Percentiles rank a stretch among this genome's conserved stretches.
phyloP scores from a whole-genome alignment of 192 early-diverging fungal species.

The Umbelopsis sp. region DNA sequence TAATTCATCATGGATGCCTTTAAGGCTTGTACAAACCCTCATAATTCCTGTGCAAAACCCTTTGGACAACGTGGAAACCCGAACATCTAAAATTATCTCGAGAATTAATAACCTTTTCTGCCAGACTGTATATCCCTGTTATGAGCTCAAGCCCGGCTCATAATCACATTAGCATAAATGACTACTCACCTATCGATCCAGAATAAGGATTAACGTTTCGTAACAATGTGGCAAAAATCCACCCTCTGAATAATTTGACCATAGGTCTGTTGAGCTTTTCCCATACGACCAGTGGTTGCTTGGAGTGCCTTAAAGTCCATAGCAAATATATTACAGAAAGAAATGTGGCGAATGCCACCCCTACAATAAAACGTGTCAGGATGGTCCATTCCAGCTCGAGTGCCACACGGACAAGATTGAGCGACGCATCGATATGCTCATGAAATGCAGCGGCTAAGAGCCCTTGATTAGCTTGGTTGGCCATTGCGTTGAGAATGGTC shows the following conservation, averaged over 20 bases:
- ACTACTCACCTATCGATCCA: constrained; percentile 46
- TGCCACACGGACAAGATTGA: constrained; percentile 29
- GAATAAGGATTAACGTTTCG: constrained; percentile 53
- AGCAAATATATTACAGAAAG: constrained; percentile 31
- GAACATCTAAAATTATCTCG: constrained; percentile 45
- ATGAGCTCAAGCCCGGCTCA: not conserved
- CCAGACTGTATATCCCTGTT: too few species aligned
- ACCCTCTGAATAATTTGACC: constrained; percentile 49
- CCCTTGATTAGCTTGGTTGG: not conserved
- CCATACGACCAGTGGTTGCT: constrained; percentile 51
- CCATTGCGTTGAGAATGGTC: not conserved
- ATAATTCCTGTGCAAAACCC: constrained; percentile 58
- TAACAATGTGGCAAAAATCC: constrained; percentile 50
- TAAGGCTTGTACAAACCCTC: constrained; percentile 40
- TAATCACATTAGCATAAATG: not conserved
- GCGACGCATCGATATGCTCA: constrained; percentile 31
- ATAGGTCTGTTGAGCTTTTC: constrained; percentile 50
- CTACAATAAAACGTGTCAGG: constrained; percentile 32
- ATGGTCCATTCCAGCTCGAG: constrained; percentile 41
- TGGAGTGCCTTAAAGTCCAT: constrained; percentile 28
- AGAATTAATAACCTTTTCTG: not conserved
- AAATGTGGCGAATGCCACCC: constrained; percentile 29
- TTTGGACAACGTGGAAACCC: constrained; percentile 55
- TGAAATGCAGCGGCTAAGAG: constrained; percentile 19
- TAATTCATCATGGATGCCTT: not conserved